phyloP scores from a whole-genome alignment of 2,329 filamentous ascomycete genomes.

The Tolypocladium amazonense region DNA sequence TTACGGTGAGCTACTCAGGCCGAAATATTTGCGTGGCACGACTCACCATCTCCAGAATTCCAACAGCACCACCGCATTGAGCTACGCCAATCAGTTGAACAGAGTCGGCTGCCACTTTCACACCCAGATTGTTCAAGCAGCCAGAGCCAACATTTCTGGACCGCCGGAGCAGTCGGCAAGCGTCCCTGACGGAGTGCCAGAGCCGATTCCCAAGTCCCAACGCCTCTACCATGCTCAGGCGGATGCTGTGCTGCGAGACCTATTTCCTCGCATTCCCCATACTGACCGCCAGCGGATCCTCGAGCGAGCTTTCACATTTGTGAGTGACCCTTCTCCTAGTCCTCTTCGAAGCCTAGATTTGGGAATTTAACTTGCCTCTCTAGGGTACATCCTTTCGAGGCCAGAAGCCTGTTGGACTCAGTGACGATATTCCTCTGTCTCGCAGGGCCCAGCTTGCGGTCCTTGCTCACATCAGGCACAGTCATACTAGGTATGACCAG shows the following conservation, averaged over 20 bases:
- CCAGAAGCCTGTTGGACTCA: constrained; percentile 47
- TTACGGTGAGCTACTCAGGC: constrained; percentile 35
- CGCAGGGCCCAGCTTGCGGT: constrained; percentile 55
- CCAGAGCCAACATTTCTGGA: constrained; percentile 21
- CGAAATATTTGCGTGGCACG: too few species aligned
- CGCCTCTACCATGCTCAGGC: constrained; percentile 51
- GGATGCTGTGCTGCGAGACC: constrained; percentile 49
- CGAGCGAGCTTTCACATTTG: constrained; percentile 51
- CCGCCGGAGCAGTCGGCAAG: constrained; percentile 10
- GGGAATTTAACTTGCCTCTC: constrained; percentile 6
- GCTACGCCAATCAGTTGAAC: constrained; percentile 42
- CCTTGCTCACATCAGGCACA: constrained; percentile 56
- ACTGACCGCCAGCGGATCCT: constrained; percentile 54
- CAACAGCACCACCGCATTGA: constrained; percentile 20
- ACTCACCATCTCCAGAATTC: constrained; percentile 14
- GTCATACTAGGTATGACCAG: constrained; percentile 54
- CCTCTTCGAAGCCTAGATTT: constrained; percentile 1
- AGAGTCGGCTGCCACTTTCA: constrained; percentile 52
- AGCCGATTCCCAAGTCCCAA: constrained; percentile 47
- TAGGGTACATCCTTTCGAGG: constrained; percentile 41
- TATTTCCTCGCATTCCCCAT: constrained; percentile 56
- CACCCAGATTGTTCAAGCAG: constrained; percentile 47
- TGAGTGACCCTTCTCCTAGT: constrained; percentile 20
- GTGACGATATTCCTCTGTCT: constrained; percentile 43
- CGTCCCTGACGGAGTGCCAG: constrained; percentile 27